Base-by-base conservation (phyloP, 129 eudicot genomes). In the Rutidosis leptorrhynchoides region DNA sequence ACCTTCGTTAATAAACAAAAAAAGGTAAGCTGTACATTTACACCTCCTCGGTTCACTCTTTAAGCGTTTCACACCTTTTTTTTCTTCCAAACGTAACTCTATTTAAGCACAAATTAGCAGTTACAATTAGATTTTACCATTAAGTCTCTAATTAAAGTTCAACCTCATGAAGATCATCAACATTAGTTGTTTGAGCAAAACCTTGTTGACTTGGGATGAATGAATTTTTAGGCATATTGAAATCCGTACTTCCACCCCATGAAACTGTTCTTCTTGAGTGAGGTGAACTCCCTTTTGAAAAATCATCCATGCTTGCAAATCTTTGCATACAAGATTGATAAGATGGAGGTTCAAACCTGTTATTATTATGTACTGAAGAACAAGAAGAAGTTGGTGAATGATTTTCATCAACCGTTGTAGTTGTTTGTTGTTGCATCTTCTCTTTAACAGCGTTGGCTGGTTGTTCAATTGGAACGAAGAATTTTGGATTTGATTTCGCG, bases 151-250 rank as follows among this genome's bases (percentile, higher is more conserved):
- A n/a, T n/a, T n/a, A 91, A 32, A 87, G 90, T 64, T 91, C 88
- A 27, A 91, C 97, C 76, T 91, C 97, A 1, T 87, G 96, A 67
- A 91, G 85, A 27, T 91, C 94, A 10, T 91, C 88, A 27, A 80
- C 82, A 64, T 65, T 87, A 45, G 29, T 67, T 11, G 78, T 62
- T 4, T 19, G 17, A 80, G 70, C 68, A 61, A 62, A 43, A 30
- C 67, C 55, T 20, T 67, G 68, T 12, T 74, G 82, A 58, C 52
- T 68, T 11, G 80, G 78, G 76, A 55, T 59, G 57, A 72, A 80
- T 17, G 81, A 37, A 21, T 79, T 62, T 0, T 77, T 82, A 6
- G 78, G 81, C 78, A 73, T 80, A 20, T 85, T 75, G 55, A 84
- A 64, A 21, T 77, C 70, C 0, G 69, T 73, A 64, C 85, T 77